Base-by-base conservation (phyloP, 1,139 yeast species). In the Geotrichum siamense region DNA sequence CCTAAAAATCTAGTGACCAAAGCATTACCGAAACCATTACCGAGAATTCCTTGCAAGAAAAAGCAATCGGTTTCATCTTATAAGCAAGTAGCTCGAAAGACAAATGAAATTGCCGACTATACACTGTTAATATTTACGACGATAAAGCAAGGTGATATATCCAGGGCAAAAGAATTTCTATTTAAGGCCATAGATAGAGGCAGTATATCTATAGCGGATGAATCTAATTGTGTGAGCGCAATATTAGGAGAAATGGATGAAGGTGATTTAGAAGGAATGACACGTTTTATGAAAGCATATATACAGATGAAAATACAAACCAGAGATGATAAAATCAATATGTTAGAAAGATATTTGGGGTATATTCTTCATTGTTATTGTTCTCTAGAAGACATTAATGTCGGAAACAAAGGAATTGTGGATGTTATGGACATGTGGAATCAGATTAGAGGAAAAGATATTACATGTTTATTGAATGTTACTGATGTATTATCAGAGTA, bases 311-410 rank as follows among this genome's bases (percentile, higher is more conserved):
- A n/a, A n/a, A 25, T 41, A 23, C 27, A 16, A 5, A 13, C 22
- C 10, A 28, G 31, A 28, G 21, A 16, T 9, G 9, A 15, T 2
- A 39, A 32, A n/a, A 29, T 22, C 5, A 5, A 9, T 12, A 13
- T n/a, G n/a, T 38, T 37, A 2, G 38, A 37, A 2, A 19, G 39
- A 22, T 38, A 42, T 15, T 13, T 51, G 25, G 57, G 56, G 5
- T 50, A 37, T 45, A 44, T 49, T 29, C 38, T 53, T 26, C 56
- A 53, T 38, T 33, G 43, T 13, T 49, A 51, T 4, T 53, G 55
- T 34, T 25, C 12, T 13, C n/a, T 20, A 10, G 33, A 38, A 12
- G 48, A 41, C 31, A 15, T 21, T 4, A 33, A 25, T 19, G 36
- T 26, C 30, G 43, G 39, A 8, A 26, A 34, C 16, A 44, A 45